Conservation (phyloP, 2,329 filamentous ascomycete genomes). For the Hypoxylon sp. region DNA sequence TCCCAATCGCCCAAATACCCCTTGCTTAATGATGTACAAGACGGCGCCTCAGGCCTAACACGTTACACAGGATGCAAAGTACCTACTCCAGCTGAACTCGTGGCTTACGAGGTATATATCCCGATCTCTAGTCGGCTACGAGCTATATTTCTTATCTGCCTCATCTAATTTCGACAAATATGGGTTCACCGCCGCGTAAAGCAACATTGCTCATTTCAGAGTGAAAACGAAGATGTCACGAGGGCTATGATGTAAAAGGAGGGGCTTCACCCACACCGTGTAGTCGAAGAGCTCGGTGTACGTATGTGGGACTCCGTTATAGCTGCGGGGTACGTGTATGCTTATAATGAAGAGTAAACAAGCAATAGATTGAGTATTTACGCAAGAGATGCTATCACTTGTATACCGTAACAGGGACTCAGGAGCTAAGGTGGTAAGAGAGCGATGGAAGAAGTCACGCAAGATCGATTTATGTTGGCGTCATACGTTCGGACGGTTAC, state of each 20-base stretch:
- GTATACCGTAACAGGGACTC: background rate
- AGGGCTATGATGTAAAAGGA: background rate
- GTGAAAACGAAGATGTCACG: background rate
- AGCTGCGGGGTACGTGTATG: too few relatives aligned
- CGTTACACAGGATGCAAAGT: too few relatives aligned
- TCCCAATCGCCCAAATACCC: too few relatives aligned
- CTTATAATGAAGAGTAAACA: too few relatives aligned
- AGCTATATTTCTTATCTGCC: background rate
- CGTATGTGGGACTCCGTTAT: too few relatives aligned
- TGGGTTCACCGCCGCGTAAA: background rate
- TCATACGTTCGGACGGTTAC: constrained; percentile 35
- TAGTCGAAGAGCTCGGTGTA: too few relatives aligned
- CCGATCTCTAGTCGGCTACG: background rate
- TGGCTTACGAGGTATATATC: background rate
- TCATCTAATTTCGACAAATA: background rate
- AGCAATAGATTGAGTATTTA: too few relatives aligned
- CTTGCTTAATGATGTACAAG: too few relatives aligned
- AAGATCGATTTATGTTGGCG: constrained; percentile 27
- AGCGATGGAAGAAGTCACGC: background rate
- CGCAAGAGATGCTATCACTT: too few relatives aligned
- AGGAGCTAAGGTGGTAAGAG: background rate
- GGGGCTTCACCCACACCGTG: too few relatives aligned
- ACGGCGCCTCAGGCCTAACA: too few relatives aligned
- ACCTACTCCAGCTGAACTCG: too few relatives aligned
- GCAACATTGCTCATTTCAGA: background rate